Percentiles rank a stretch among this genome's conserved stretches.
These are phyloP conservation scores for Ilex asprella DNA, from an alignment of 257 asterid genomes.

Conservation along the genomic window DNA sequence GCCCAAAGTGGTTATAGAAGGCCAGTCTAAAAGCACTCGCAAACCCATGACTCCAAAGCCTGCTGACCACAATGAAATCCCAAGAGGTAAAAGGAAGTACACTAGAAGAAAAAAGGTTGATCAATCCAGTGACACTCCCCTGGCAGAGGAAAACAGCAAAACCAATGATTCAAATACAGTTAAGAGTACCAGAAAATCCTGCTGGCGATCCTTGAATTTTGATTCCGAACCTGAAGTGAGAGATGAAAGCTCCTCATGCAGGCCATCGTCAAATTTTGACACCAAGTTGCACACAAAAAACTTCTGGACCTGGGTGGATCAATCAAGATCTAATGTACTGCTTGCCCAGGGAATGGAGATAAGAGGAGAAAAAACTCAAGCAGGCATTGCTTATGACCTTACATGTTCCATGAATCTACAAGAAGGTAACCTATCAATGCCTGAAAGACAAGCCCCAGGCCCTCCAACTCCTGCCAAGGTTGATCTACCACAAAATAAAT, in stretches of 20 bases:
- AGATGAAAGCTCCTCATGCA: slow-evolving; percentile 27
- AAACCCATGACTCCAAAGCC: slow-evolving; percentile 33
- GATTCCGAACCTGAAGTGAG: slow-evolving; percentile 30
- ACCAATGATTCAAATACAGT: slow-evolving; percentile 9
- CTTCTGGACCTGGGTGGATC: slow-evolving; percentile 15
- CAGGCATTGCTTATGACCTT: slow-evolving; percentile 20
- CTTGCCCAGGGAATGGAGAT: slow-evolving; percentile 19
- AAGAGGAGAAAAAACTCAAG: slow-evolving; percentile 24
- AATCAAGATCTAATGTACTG: slow-evolving; percentile 21
- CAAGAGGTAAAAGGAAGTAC: slow-evolving; percentile 51
- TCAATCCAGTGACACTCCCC: slow-evolving; percentile 22
- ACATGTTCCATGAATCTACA: slow-evolving; percentile 18
- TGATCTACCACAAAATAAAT: slow-evolving; percentile 22
- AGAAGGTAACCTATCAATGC: slow-evolving; percentile 20
- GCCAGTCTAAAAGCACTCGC: slow-evolving; percentile 39
- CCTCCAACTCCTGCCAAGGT: slow-evolving; percentile 21
- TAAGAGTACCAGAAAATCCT: slow-evolving; percentile 42
- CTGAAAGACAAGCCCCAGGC: slow-evolving; percentile 21
- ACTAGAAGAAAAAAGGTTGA: slow-evolving; percentile 31
- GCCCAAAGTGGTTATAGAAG: slow-evolving; percentile 83
- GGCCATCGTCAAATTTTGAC: slow-evolving; percentile 19
- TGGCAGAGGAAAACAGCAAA: slow-evolving; percentile 29
- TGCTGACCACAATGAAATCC: slow-evolving; percentile 28
- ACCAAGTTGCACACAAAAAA: slow-evolving; percentile 24
- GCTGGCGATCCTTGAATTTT: slow-evolving; percentile 57